Conservation (phyloP, 192 early-diverging fungal genomes). For the Podila clonocystis region DNA sequence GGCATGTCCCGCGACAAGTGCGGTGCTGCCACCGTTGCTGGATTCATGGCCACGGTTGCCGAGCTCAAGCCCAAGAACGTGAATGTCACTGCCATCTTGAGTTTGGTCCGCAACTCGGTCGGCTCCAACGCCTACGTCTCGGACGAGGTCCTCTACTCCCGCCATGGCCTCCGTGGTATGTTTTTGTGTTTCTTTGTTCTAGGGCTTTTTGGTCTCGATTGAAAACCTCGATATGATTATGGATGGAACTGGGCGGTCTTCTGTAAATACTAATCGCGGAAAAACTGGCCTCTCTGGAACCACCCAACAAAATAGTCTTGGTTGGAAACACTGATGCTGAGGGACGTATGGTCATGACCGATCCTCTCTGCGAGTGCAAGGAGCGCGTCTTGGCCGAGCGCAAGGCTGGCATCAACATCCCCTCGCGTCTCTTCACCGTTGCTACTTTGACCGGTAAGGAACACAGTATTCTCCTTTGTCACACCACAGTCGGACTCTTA, state of each 20-base stretch:
- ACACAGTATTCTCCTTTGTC: too few relatives aligned
- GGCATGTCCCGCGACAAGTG: constrained; percentile 94
- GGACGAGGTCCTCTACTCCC: constrained; percentile 84
- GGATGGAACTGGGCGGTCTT: too few relatives aligned
- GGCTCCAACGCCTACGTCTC: constrained; percentile 84
- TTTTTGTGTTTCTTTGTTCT: not conserved
- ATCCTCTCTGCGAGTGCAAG: constrained; percentile 78
- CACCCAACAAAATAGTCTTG: constrained; percentile 55
- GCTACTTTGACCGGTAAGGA: constrained; percentile 81
- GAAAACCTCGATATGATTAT: too few relatives aligned
- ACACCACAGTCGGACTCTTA: too few relatives aligned
- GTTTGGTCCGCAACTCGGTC: constrained; percentile 85
- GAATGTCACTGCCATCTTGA: constrained; percentile 76
- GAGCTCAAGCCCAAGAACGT: constrained; percentile 70
- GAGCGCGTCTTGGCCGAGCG: constrained; percentile 74
- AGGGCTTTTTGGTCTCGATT: constrained; percentile 13
- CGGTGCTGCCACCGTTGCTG: constrained; percentile 84
- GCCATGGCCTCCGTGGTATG: constrained; percentile 75
- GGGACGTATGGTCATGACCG: constrained; percentile 90
- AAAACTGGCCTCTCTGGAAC: not conserved
- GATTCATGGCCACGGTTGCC: constrained; percentile 80
- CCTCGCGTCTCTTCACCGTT: constrained; percentile 76
- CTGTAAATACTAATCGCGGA: not conserved
- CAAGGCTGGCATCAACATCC: constrained; percentile 48
- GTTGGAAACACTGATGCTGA: constrained; percentile 93